Base-by-base conservation (phyloP, 2,329 filamentous ascomycete species). In the Septoria petroselini region DNA sequence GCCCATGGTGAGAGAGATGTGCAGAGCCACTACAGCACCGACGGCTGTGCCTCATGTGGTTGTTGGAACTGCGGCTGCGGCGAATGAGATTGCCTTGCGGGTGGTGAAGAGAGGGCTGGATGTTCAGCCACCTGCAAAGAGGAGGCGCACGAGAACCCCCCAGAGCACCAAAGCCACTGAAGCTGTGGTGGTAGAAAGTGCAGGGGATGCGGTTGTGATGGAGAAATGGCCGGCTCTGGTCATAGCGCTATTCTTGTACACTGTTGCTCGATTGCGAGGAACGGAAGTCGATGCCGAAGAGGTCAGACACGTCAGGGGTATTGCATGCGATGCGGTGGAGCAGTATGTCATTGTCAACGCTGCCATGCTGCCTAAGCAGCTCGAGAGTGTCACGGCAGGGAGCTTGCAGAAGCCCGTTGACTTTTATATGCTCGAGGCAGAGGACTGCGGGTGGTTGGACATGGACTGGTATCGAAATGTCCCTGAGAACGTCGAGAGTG, bases 1-100 rank as follows among this genome's bases (percentile, higher is more conserved):
- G 33, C 50, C 56, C 2, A 15, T 62, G 19, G 81, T 83, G 63
- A 80, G 84, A 1, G 77, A 80, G 0, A 78, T 86, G 4, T 64
- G 62, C 41, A 58, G 58, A 39, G 51, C 50, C 17, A 57, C 51
- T 3, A 50, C 38, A 4, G 45, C 41, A 11, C 50, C 55, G 2
- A 48, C 51, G 31, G 59, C 58, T 7, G 54, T 35, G 23, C 53
- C 56, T 5, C 60, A 64, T 41, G 50, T 64, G 11, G 41, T 51
- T 14, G 57, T 58, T 17, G 62, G 60, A 8, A 39, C 23, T 17
- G 43, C 17, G 27, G 31, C 43, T 21, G 34, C 4, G 11, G 17
- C 23, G 1, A 46, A 39, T 18, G 51, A 50, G 37, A 41, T 54
- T 12, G 42, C 14, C 15, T 38, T 47, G 7, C 45, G 53, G 21